These are phyloP conservation scores for Aspergillus pseudotamarii DNA, from an alignment of 2,329 filamentous ascomycete species.

Conservation along the genomic window DNA sequence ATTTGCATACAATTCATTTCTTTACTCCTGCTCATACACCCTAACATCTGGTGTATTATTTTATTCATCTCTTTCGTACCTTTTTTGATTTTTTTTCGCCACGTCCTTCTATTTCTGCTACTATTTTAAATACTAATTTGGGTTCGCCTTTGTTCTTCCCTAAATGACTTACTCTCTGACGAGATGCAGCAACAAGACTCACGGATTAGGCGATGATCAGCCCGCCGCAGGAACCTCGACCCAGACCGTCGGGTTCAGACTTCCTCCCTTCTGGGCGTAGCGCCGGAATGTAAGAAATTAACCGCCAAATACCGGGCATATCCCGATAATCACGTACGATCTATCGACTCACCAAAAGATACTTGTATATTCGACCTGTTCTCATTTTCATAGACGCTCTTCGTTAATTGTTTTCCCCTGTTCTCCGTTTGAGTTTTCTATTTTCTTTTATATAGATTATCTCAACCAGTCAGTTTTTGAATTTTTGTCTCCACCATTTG, in stretches of 20 bases:
- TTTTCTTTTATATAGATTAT: not conserved
- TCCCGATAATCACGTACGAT: not conserved
- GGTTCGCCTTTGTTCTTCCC: not conserved
- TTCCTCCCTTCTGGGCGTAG: conserved; percentile 4
- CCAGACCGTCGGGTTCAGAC: conserved; percentile 31
- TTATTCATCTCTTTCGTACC: not conserved
- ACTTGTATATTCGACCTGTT: not conserved
- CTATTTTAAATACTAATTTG: not conserved
- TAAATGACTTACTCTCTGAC: not conserved
- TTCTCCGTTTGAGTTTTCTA: not conserved
- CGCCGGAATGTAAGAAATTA: not conserved
- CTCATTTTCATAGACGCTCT: not conserved
- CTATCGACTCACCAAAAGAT: not conserved
- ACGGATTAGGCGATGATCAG: conserved; percentile 25
- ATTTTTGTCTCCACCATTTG: not conserved
- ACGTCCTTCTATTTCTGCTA: not conserved
- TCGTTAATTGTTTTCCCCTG: not conserved
- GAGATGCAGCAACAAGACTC: not conserved
- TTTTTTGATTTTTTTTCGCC: not conserved
- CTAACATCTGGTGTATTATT: not conserved
- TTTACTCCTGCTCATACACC: not conserved
- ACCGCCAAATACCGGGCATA: not conserved
- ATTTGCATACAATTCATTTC: not conserved
- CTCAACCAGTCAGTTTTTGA: not conserved
- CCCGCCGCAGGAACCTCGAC: conserved; percentile 34